These are phyloP conservation scores for Primulina tabacum DNA, from an alignment of 257 asterid genomes.

Conservation along the genomic window DNA sequence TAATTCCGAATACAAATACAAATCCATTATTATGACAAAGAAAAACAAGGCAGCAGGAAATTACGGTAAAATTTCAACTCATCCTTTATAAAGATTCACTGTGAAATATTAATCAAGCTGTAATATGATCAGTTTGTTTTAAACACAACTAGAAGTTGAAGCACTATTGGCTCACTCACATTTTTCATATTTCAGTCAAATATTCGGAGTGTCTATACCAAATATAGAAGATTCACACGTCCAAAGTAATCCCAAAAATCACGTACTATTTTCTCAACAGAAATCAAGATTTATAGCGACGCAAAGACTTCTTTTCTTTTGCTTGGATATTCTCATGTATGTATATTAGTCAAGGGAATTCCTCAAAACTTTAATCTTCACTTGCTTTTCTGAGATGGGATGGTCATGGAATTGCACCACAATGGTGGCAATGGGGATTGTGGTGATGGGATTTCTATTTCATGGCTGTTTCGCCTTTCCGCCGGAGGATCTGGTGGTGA, in stretches of 20 bases:
- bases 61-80: too few species aligned
- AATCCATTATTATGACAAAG: too few species aligned
- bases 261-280: not conserved
- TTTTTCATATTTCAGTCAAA: not conserved
- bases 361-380: too few species aligned
- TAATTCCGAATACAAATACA: too few species aligned
- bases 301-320: not conserved
- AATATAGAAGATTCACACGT: not conserved
- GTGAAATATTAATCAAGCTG: too few species aligned
- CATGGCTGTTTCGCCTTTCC: conserved; percentile 57
- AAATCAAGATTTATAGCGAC: not conserved
- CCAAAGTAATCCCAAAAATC: not conserved
- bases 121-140: too few species aligned
- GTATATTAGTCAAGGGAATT: not conserved
- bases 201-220: not conserved
- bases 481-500: conserved; percentile 66
- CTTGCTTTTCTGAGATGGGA: not conserved
- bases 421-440: conserved; percentile 12
- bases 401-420: conserved; percentile 39
- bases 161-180: too few species aligned
- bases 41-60: too few species aligned
- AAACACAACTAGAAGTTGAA: too few species aligned
- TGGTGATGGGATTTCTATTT: conserved; percentile 40
- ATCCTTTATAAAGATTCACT: too few species aligned
- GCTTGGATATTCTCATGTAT: not conserved